Evolutionary conservation across 1,284 basidiomycete species (phyloP).

Genomic region (Leccinum variabile): DNA sequence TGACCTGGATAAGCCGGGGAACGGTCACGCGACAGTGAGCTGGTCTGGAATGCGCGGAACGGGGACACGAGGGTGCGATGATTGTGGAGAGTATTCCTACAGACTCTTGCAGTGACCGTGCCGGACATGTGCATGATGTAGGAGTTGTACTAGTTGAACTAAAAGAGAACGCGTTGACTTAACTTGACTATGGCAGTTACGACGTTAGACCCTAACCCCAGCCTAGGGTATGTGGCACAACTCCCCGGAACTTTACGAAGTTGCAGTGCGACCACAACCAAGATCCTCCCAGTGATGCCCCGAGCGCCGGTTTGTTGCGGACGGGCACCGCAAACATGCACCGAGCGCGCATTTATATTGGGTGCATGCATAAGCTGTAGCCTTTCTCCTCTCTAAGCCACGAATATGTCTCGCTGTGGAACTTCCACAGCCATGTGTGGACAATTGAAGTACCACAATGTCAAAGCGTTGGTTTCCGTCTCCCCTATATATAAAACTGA

Average conservation of each 20-base stretch:
- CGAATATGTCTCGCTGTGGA: conserved; percentile 20
- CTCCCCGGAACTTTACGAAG: neutral
- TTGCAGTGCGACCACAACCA: neutral
- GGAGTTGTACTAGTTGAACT: neutral
- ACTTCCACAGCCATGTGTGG: conserved; percentile 25
- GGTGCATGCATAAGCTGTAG: conserved; percentile 6
- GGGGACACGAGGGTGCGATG: neutral
- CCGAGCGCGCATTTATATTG: neutral
- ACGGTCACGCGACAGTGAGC: conserved; percentile 19
- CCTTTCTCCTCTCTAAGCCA: conserved; percentile 14
- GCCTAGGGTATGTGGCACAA: neutral
- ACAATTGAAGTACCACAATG: conserved; percentile 19
- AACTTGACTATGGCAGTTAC: neutral
- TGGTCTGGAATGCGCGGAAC: conserved; percentile 16
- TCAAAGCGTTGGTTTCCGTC: conserved; percentile 25
- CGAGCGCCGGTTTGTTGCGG: neutral
- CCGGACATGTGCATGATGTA: neutral
- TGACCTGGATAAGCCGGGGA: conserved; percentile 70
- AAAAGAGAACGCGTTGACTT: neutral
- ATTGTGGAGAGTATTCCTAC: neutral
- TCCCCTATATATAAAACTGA: conserved; percentile 23
- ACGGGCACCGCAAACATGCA: neutral
- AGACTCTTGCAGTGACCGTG: neutral
- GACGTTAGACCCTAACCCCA: conserved; percentile 19
- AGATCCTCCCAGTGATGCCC: neutral